A percentile compares a stretch with the other conserved stretches of the same genome.
phyloP scores from a whole-genome alignment of 306 rosid species.

The Cucurbita argyrosperma region DNA sequence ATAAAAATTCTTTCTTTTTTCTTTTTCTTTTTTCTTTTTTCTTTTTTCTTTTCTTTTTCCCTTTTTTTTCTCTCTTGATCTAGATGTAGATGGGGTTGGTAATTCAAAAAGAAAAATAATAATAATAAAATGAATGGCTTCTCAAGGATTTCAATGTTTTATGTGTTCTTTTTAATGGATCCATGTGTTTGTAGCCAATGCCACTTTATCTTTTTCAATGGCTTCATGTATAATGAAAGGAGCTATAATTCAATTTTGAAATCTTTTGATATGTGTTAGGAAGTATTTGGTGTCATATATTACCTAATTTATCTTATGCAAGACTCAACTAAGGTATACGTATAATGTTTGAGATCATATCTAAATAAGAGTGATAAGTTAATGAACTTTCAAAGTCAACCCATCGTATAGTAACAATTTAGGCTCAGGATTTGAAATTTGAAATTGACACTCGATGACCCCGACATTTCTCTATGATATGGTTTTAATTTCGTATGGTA shows the following conservation, averaged over 20 bases:
- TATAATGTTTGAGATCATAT: too few species aligned
- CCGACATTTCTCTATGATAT: too few species aligned
- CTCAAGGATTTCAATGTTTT: neutral
- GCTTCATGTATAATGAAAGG: neutral
- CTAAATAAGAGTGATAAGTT: too few species aligned
- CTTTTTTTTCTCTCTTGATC: neutral
- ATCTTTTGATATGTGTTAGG: neutral
- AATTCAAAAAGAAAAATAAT: neutral
- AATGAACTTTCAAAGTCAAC: too few species aligned
- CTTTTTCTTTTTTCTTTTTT: neutral
- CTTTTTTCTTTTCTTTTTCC: neutral
- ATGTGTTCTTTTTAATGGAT: neutral
- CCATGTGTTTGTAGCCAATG: neutral
- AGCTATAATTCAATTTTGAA: neutral
- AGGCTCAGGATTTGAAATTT: too few species aligned
- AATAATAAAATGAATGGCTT: neutral
- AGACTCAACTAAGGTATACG: too few species aligned
- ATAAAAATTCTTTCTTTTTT: constrained; percentile 7
- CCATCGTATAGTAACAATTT: too few species aligned
- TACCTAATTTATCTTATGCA: too few species aligned
- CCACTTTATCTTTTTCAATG: neutral
- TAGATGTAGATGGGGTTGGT: neutral
- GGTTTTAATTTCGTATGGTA: too few species aligned
- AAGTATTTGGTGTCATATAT: neutral
- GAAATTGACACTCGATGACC: too few species aligned